Evolutionary conservation across 1,139 yeast species (phyloP).

Genomic region (Arxiozyma telluris): DNA sequence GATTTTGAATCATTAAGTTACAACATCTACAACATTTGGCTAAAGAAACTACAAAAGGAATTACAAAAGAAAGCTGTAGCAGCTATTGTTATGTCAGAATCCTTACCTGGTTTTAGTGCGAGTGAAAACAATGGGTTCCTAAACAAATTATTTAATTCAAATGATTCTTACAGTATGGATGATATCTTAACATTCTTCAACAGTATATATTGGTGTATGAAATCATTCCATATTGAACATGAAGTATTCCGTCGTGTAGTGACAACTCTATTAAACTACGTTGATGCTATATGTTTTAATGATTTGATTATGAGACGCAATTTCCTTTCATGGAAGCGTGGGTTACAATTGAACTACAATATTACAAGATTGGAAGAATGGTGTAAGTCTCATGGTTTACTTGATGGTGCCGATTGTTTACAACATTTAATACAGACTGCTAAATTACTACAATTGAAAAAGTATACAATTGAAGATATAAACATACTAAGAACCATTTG

Average conservation of each 20-base stretch:
- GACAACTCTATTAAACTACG: slow-evolving; percentile 72
- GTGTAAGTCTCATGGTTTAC: slow-evolving; percentile 92
- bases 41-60: slow-evolving; percentile 89
- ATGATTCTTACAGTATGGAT: slow-evolving; percentile 83
- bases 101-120: slow-evolving; percentile 92
- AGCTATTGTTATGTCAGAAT: slow-evolving; percentile 89
- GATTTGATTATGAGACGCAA: slow-evolving; percentile 92
- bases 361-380: slow-evolving; percentile 96
- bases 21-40: slow-evolving; percentile 95
- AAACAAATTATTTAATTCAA: slow-evolving; percentile 65
- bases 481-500: slow-evolving; percentile 92
- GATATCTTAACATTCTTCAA: slow-evolving; percentile 86
- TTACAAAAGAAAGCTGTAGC: slow-evolving; percentile 87
- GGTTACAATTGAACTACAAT: slow-evolving; percentile 91
- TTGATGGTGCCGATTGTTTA: slow-evolving; percentile 81
- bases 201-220: slow-evolving; percentile 89
- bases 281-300: slow-evolving; percentile 92
- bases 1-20: slow-evolving; percentile 90
- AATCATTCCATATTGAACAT: slow-evolving; percentile 77
- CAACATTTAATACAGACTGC: slow-evolving; percentile 91
- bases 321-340: slow-evolving; percentile 96
- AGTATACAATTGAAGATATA: slow-evolving; percentile 83
- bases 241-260: slow-evolving; percentile 82
- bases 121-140: slow-evolving; percentile 81
- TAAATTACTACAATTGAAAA: slow-evolving; percentile 83